Evolutionary conservation across 2,329 filamentous ascomycete species (phyloP).

Genomic region (Basipetospora chlamydospora): DNA sequence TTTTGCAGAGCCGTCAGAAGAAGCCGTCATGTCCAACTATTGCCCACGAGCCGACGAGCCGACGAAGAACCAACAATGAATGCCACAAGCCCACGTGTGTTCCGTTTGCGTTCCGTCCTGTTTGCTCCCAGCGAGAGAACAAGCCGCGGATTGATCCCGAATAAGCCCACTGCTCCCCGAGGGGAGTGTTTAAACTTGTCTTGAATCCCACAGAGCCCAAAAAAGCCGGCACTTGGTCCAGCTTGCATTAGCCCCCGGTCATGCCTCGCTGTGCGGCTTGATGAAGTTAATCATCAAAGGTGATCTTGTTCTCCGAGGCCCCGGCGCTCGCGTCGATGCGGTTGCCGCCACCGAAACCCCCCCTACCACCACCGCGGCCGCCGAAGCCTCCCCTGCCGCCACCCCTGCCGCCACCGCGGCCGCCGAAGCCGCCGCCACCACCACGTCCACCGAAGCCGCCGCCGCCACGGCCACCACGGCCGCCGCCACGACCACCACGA

Average conservation of each 20-base stretch:
- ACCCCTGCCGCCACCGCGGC: slow-evolving; percentile 30
- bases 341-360: slow-evolving; percentile 29
- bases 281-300: slow-evolving; percentile 33
- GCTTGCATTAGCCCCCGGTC: slow-evolving; percentile 19
- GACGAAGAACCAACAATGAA: slow-evolving; percentile 8
- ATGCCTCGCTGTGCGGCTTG: slow-evolving; percentile 15
- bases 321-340: slow-evolving; percentile 17
- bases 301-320: slow-evolving; percentile 60
- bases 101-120: too few relatives aligned
- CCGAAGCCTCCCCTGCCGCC: too few relatives aligned
- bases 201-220: slow-evolving; percentile 33
- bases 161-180: slow-evolving; percentile 31
- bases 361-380: slow-evolving; percentile 38
- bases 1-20: slow-evolving; percentile 2
- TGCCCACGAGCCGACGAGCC: too few relatives aligned
- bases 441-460: slow-evolving; percentile 24
- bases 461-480: slow-evolving; percentile 36
- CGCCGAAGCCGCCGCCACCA: slow-evolving; percentile 27
- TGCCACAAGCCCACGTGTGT: slow-evolving; percentile 26
- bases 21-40: too few relatives aligned
- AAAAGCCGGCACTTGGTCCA: slow-evolving; percentile 25
- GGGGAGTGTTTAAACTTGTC: too few relatives aligned
- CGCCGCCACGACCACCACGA: slow-evolving; percentile 37
- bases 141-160: not conserved
- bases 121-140: not conserved